Percentiles rank a stretch among this genome's conserved stretches.
These are phyloP conservation scores for Colletotrichum horii DNA, from an alignment of 2,329 filamentous ascomycete genomes.

Conservation along the genomic window DNA sequence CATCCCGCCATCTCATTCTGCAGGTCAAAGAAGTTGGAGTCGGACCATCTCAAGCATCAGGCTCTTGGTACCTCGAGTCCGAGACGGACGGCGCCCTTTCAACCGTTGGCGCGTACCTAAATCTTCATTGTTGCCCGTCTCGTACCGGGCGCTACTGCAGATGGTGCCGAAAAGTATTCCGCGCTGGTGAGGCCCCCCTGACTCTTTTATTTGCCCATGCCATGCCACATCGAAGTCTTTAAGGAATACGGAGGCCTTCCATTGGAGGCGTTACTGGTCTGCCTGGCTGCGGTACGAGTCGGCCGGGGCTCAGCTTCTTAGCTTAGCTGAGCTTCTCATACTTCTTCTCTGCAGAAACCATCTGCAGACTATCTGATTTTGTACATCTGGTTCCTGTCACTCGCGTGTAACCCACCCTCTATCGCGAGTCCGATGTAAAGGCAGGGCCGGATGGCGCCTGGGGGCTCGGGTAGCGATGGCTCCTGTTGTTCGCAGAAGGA, in stretches of 20 bases:
- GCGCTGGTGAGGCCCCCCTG: not conserved
- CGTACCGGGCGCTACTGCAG: not conserved
- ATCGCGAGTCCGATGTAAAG: not conserved
- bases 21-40: not conserved
- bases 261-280: not conserved
- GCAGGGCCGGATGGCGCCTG: not conserved
- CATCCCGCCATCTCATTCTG: not conserved
- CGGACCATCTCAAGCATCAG: not conserved
- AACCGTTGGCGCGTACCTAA: not conserved
- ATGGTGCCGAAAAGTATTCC: not conserved
- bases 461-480: not conserved
- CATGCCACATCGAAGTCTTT: not conserved
- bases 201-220: not conserved
- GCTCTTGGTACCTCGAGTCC: not conserved
- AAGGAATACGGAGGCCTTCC: not conserved
- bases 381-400: not conserved
- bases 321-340: not conserved
- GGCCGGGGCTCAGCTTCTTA: not conserved
- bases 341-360: not conserved
- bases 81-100: slow-evolving; percentile 1
- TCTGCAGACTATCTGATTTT: not conserved
- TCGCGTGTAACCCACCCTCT: slow-evolving; percentile 7
- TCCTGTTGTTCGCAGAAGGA: not conserved
- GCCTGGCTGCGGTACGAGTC: not conserved
- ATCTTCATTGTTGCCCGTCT: not conserved